Conservation (phyloP, 208 protist species). For the Trypanosoma conorhini region DNA sequence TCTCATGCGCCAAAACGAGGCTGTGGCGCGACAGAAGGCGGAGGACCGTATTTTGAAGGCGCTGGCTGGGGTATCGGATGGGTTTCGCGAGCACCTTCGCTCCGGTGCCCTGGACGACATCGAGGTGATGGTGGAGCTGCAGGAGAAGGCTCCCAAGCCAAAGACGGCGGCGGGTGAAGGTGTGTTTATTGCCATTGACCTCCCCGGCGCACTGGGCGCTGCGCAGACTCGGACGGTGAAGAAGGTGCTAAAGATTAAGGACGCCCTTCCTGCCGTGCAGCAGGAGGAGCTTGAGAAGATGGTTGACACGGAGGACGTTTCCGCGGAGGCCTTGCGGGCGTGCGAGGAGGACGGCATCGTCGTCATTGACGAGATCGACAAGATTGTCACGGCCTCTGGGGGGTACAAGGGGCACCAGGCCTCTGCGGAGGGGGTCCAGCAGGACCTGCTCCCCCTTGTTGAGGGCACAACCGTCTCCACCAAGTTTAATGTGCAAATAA, state of each 20-base stretch:
- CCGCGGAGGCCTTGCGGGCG: conserved; percentile 92
- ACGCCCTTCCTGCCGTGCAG: conserved; percentile 89
- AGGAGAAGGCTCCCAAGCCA: conserved; percentile 92
- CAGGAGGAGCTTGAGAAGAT: conserved; percentile 95
- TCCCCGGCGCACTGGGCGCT: conserved; percentile 80
- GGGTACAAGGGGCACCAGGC: conserved; percentile 93
- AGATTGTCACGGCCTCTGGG: conserved; percentile 94
- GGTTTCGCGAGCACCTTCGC: conserved; percentile 94
- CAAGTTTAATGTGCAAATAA: conserved; percentile 96
- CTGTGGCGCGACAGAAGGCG: conserved; percentile 74
- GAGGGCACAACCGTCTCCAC: conserved; percentile 97
- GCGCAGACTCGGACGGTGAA: conserved; percentile 82
- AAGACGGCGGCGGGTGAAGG: conserved; percentile 75
- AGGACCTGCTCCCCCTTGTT: conserved; percentile 98
- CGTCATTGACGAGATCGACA: conserved; percentile 99
- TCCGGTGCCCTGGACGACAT: conserved; percentile 92
- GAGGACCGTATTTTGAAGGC: conserved; percentile 91
- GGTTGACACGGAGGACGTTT: conserved; percentile 93
- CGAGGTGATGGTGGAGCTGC: conserved; percentile 91
- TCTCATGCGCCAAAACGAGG: conserved; percentile 88
- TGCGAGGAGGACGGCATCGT: conserved; percentile 98
- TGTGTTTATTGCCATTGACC: conserved; percentile 87
- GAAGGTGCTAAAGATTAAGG: conserved; percentile 95
- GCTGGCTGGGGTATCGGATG: conserved; percentile 87
- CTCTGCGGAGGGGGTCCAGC: conserved; percentile 97